These are phyloP conservation scores for Triadica sebifera DNA, from an alignment of 345 rosid species.

Conservation along the genomic window DNA sequence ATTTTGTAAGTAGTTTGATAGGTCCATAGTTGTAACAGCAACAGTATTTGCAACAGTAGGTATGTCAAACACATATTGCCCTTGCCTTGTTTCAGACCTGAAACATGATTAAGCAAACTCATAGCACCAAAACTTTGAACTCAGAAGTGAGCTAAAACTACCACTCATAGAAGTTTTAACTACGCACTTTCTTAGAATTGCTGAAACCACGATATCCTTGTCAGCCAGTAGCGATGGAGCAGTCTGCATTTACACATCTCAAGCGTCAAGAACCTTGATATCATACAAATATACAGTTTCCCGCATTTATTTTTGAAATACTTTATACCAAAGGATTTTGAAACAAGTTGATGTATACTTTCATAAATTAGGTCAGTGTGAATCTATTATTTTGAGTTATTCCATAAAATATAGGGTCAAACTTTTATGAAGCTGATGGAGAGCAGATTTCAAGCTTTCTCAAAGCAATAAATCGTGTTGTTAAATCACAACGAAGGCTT, in stretches of 20 bases:
- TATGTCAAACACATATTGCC: constrained; percentile 64
- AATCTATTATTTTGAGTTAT: background rate
- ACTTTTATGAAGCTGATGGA: constrained; percentile 1
- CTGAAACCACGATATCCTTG: constrained; percentile 55
- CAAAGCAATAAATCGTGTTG: constrained; percentile 4
- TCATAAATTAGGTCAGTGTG: background rate
- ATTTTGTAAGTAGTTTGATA: constrained; percentile 59
- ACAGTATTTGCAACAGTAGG: constrained; percentile 61
- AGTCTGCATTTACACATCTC: constrained; percentile 54
- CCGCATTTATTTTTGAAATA: background rate
- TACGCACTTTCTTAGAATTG: constrained; percentile 67
- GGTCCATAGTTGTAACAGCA: constrained; percentile 46
- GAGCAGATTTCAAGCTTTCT: background rate
- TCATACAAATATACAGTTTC: constrained; percentile 2
- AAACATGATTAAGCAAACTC: constrained; percentile 23
- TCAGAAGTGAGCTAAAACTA: constrained; percentile 11
- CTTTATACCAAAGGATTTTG: background rate
- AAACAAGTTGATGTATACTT: background rate
- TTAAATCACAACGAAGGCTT: constrained; percentile 1
- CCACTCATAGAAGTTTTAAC: constrained; percentile 2
- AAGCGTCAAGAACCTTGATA: constrained; percentile 20
- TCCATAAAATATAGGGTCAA: background rate
- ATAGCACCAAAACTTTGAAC: constrained; percentile 3
- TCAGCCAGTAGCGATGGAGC: constrained; percentile 68
- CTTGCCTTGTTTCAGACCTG: constrained; percentile 69